Percentiles rank a stretch among this genome's conserved stretches.
Conservation (phyloP, 345 rosid species). For the Eucalyptus paniculata region DNA sequence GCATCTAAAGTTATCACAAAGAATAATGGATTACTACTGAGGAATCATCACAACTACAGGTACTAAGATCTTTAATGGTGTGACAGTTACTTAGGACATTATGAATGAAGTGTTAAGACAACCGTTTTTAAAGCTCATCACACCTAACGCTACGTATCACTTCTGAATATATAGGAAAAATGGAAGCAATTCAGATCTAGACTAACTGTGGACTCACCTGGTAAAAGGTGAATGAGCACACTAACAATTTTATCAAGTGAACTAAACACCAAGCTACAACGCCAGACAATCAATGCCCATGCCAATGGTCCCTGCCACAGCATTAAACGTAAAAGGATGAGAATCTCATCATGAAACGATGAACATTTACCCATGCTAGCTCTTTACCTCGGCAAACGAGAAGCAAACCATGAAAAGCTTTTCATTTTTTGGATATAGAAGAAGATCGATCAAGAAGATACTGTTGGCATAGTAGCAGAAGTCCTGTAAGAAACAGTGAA, state of each 20-base stretch:
- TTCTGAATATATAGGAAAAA: neutral
- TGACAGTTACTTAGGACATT: neutral
- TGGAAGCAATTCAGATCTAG: neutral
- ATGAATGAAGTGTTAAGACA: neutral
- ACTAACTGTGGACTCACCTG: slow-evolving; percentile 38
- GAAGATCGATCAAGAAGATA: slow-evolving; percentile 81
- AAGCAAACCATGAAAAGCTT: slow-evolving; percentile 97
- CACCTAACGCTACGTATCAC: neutral
- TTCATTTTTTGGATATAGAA: slow-evolving; percentile 70
- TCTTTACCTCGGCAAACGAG: slow-evolving; percentile 81
- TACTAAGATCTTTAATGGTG: neutral
- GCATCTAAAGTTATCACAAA: neutral
- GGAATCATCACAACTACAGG: neutral
- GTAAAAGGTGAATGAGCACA: slow-evolving; percentile 94
- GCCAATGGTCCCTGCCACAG: slow-evolving; percentile 80
- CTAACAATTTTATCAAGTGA: slow-evolving; percentile 90
- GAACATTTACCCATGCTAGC: neutral
- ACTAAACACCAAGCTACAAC: slow-evolving; percentile 95
- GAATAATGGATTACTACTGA: neutral
- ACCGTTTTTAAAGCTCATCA: neutral
- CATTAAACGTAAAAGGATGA: neutral
- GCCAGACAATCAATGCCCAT: slow-evolving; percentile 96
- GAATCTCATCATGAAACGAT: neutral
- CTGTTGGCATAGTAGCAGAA: slow-evolving; percentile 97
- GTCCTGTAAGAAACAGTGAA: slow-evolving; percentile 35